A percentile compares a stretch with the other conserved stretches of the same genome.
Evolutionary conservation across 306 rosid species (phyloP).

Genomic region (Castanea crenata): DNA sequence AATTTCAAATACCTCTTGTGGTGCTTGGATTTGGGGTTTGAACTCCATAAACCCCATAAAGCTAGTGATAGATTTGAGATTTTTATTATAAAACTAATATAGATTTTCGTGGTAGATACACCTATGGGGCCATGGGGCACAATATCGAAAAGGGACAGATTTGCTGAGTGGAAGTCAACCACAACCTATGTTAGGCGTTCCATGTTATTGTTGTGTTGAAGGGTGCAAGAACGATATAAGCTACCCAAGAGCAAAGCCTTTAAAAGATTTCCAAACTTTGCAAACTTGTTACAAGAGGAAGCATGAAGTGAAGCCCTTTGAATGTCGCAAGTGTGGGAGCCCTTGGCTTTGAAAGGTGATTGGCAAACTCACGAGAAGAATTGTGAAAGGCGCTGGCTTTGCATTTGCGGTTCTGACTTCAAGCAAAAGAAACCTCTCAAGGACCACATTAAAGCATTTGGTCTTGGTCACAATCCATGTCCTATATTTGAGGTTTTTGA

Average conservation of each 20-base stretch:
- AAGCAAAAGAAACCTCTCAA: slow-evolving; percentile 74
- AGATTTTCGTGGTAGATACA: slow-evolving; percentile 48
- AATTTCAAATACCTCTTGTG: too few species aligned
- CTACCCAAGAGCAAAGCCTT: slow-evolving; percentile 39
- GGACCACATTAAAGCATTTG: slow-evolving; percentile 66
- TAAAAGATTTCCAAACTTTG: slow-evolving; percentile 38
- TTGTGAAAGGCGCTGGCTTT: slow-evolving; percentile 83
- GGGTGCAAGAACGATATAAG: slow-evolving; percentile 80
- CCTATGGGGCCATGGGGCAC: slow-evolving; percentile 88
- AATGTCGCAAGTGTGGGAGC: slow-evolving; percentile 65
- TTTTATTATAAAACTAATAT: not conserved
- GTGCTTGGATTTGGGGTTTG: too few species aligned
- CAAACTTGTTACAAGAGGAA: slow-evolving; percentile 68
- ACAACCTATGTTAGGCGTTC: slow-evolving; percentile 41
- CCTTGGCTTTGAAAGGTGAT: slow-evolving; percentile 69
- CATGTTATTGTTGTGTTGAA: slow-evolving; percentile 62
- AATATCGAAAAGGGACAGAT: slow-evolving; percentile 63
- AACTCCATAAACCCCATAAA: too few species aligned
- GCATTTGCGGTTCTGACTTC: slow-evolving; percentile 73
- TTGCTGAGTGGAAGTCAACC: slow-evolving; percentile 56
- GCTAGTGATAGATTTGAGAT: too few species aligned
- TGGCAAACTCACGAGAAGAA: slow-evolving; percentile 85
- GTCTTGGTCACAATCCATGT: slow-evolving; percentile 53
- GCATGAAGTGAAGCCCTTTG: slow-evolving; percentile 61
- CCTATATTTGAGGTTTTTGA: slow-evolving; percentile 23